Conservation (phyloP, 2,329 filamentous ascomycete species). For the Penicillium sp. region DNA sequence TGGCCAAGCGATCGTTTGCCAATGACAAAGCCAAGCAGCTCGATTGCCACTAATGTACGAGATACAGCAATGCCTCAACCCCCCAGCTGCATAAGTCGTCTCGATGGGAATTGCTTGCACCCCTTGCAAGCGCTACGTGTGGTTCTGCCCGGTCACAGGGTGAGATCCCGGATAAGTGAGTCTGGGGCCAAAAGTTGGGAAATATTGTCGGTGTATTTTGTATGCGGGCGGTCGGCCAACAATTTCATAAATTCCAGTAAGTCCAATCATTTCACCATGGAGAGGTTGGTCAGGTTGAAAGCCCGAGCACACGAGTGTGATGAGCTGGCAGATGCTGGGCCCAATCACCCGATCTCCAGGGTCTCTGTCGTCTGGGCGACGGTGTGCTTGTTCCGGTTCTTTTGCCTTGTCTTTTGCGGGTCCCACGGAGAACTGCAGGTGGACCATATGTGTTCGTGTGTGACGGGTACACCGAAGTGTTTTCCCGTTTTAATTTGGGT, state of each 20-base stretch:
- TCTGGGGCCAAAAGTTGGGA: not conserved
- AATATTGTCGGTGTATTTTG: not conserved
- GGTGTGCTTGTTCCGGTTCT: not conserved
- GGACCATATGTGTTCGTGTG: slow-evolving; percentile 14
- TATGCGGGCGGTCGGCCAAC: not conserved
- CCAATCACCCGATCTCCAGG: slow-evolving; percentile 17
- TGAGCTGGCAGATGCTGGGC: slow-evolving; percentile 19
- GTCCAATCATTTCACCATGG: not conserved
- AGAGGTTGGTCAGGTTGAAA: not conserved
- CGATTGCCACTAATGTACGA: slow-evolving; percentile 6
- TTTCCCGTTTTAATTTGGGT: not conserved
- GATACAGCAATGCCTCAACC: slow-evolving; percentile 2
- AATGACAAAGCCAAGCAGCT: not conserved
- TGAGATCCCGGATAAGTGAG: not conserved
- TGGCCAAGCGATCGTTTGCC: not conserved
- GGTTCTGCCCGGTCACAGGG: not conserved
- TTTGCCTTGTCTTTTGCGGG: slow-evolving; percentile 3
- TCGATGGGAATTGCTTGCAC: slow-evolving; percentile 18
- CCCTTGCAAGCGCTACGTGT: slow-evolving; percentile 10
- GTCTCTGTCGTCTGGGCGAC: slow-evolving; percentile 21
- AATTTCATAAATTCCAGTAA: not conserved
- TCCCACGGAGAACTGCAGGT: slow-evolving; percentile 8
- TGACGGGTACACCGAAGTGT: slow-evolving; percentile 6
- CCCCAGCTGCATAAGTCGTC: slow-evolving; percentile 7
- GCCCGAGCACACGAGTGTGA: slow-evolving; percentile 12